A percentile compares a stretch with the other conserved stretches of the same genome.
phyloP scores from a whole-genome alignment of 1,284 basidiomycete genomes.

The Puccinia horiana region DNA sequence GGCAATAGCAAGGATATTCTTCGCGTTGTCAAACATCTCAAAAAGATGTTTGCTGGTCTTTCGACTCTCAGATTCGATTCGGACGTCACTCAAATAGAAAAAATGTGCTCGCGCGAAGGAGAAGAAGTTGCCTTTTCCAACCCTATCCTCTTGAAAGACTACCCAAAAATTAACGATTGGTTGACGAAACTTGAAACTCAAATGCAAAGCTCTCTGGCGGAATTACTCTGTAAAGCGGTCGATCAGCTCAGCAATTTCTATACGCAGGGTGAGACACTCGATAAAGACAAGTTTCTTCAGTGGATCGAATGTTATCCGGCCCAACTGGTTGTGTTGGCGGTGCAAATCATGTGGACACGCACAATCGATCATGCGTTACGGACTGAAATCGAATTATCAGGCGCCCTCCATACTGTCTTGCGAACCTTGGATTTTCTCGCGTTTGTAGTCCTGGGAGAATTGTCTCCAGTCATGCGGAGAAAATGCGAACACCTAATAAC shows the following conservation, averaged over 20 bases:
- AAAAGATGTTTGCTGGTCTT: slow-evolving; percentile 99
- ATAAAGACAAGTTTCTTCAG: slow-evolving; percentile 70
- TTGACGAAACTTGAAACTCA: slow-evolving; percentile 85
- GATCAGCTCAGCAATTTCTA: slow-evolving; percentile 78
- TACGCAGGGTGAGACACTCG: slow-evolving; percentile 62
- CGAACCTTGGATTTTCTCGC: slow-evolving; percentile 89
- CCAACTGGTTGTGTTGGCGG: slow-evolving; percentile 88
- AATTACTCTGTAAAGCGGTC: slow-evolving; percentile 76
- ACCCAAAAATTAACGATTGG: slow-evolving; percentile 98
- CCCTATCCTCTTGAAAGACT: slow-evolving; percentile 85
- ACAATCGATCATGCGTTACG: slow-evolving; percentile 77
- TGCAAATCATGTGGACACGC: slow-evolving; percentile 91
- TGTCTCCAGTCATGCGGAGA: slow-evolving; percentile 81
- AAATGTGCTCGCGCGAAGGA: slow-evolving; percentile 90
- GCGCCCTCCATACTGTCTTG: slow-evolving; percentile 72
- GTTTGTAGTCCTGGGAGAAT: slow-evolving; percentile 88
- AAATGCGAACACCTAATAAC: slow-evolving; percentile 99
- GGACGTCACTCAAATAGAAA: slow-evolving; percentile 74
- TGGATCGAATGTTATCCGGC: slow-evolving; percentile 95
- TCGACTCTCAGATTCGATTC: slow-evolving; percentile 80
- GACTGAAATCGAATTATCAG: slow-evolving; percentile 65
- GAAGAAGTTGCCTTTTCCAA: slow-evolving; percentile 83
- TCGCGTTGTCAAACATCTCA: slow-evolving; percentile 96
- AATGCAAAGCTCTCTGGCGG: slow-evolving; percentile 89
- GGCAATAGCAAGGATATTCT: slow-evolving; percentile 98